A percentile compares a stretch with the other conserved stretches of the same genome.
Evolutionary conservation across 148 eudicot genomes (phyloP).

Genomic region (Silene conica): DNA sequence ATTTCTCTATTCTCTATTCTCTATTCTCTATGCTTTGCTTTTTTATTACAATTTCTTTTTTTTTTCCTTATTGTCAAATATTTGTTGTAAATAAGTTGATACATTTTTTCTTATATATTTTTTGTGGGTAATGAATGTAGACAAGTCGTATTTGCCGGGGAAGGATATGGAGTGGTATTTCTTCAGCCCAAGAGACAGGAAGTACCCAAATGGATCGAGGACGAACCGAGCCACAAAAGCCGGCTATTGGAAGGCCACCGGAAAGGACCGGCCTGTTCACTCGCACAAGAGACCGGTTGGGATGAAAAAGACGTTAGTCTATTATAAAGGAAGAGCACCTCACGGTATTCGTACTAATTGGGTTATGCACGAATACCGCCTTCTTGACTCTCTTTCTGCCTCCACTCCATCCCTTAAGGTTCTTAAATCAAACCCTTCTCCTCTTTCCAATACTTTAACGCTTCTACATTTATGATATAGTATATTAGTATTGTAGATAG

Average conservation of each 20-base stretch:
- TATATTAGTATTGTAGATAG: no score
- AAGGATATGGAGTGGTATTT: conserved; percentile 51
- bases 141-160: conserved; percentile 39
- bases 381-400: conserved; percentile 34
- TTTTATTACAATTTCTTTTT: no score
- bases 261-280: conserved; percentile 35
- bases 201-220: conserved; percentile 45
- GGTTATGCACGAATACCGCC: conserved; percentile 49
- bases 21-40: no score
- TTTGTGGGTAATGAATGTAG: background rate
- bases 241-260: conserved; percentile 49
- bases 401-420: conserved; percentile 40
- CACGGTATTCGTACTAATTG: conserved; percentile 43
- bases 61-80: no score
- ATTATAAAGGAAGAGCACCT: conserved; percentile 44
- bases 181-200: conserved; percentile 46
- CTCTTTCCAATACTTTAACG: no score
- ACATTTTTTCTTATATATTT: no score
- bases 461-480: no score
- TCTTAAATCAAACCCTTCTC: background rate
- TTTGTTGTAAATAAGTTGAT: no score
- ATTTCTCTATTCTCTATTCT: no score
- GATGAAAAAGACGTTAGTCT: conserved; percentile 50
- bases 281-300: conserved; percentile 34
- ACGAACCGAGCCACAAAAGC: conserved; percentile 42